Conservation (phyloP, 108 stramenopile species). For the Pseudonitzschia multiseries region DNA sequence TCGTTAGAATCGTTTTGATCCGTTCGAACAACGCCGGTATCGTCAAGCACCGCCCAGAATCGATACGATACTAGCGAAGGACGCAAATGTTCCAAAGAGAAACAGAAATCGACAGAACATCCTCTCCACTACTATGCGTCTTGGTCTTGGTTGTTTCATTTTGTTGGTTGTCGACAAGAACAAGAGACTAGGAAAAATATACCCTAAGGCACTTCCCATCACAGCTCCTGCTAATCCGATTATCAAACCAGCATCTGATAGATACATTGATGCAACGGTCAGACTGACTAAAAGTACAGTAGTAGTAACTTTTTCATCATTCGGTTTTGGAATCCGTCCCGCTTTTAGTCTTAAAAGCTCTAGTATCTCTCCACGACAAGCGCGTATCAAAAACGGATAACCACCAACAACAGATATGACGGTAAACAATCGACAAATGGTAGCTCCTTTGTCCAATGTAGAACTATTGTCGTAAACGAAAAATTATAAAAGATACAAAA, state of each 20-base stretch:
- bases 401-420: constrained; percentile 77
- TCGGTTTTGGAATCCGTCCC: constrained; percentile 33
- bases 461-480: constrained; percentile 19
- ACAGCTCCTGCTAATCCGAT: constrained; percentile 85
- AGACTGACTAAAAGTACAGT: constrained; percentile 33
- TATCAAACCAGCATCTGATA: constrained; percentile 91
- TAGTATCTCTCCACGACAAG: constrained; percentile 39
- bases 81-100: constrained; percentile 50
- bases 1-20: too few species aligned
- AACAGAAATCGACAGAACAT: constrained; percentile 56
- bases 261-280: constrained; percentile 52
- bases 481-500: too few species aligned
- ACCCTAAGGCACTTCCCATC: constrained; percentile 83
- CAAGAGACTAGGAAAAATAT: constrained; percentile 85
- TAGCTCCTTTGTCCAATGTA: constrained; percentile 71
- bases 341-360: constrained; percentile 42
- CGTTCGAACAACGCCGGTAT: too few species aligned
- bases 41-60: neutral
- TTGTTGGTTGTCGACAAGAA: constrained; percentile 45
- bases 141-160: constrained; percentile 21
- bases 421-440: constrained; percentile 80
- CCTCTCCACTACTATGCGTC: constrained; percentile 39
- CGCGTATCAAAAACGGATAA: constrained; percentile 77
- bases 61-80: constrained; percentile 46
- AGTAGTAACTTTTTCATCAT: constrained; percentile 35